A percentile compares a stretch with the other conserved stretches of the same genome.
phyloP scores from a whole-genome alignment of 257 asterid genomes.

The Solanum medicagineum region DNA sequence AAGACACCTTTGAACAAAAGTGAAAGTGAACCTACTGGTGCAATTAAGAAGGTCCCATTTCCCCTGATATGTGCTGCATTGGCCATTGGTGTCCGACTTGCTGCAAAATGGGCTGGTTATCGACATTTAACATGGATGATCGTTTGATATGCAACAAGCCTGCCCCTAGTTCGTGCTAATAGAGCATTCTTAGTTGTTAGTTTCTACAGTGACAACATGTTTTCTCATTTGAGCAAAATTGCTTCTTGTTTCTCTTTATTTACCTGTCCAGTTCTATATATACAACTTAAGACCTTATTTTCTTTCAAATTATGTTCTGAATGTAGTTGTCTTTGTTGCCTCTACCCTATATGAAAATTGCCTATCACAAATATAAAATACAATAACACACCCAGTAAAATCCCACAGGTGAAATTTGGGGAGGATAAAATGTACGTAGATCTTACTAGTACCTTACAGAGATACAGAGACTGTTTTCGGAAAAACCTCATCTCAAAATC shows the following conservation, averaged over 20 bases:
- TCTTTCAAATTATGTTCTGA: not conserved
- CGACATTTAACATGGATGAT: constrained; percentile 98
- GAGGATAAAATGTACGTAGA: no score
- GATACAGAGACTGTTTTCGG: no score
- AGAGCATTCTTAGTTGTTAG: not conserved
- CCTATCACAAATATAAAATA: no score
- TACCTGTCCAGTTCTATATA: not conserved
- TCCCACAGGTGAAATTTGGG: no score
- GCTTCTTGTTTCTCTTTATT: not conserved
- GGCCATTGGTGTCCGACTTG: constrained; percentile 63
- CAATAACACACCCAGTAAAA: no score
- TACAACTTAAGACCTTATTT: not conserved
- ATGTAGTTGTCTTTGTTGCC: not conserved
- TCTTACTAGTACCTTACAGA: no score
- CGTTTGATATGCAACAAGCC: constrained; percentile 17
- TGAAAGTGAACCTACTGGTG: constrained; percentile 13
- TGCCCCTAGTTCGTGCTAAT: not conserved
- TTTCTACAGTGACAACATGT: not conserved
- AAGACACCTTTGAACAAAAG: constrained; percentile 9
- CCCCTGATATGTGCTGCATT: constrained; percentile 68
- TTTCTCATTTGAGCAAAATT: not conserved
- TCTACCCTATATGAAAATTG: no score
- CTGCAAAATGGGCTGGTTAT: constrained; percentile 89
- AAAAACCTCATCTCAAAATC: no score
- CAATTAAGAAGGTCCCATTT: constrained; percentile 38